These are phyloP conservation scores for Aspergillus nanangensis DNA, from an alignment of 495 filamentous ascomycete genomes.

Conservation along the genomic window DNA sequence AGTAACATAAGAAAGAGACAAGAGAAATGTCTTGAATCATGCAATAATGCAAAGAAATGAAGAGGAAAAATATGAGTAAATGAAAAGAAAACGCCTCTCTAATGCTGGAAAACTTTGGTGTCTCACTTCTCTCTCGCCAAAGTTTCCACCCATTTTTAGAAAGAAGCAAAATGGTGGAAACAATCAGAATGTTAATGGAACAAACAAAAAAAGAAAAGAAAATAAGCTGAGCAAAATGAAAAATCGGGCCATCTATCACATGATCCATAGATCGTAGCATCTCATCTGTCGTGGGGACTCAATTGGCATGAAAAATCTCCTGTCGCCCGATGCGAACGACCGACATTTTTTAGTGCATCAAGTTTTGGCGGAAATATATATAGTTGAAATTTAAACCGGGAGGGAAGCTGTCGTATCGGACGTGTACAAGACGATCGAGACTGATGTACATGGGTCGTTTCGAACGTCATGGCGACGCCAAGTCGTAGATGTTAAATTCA, in stretches of 20 bases:
- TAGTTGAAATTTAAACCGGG: constrained; percentile 4
- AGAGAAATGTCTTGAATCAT: constrained; percentile 18
- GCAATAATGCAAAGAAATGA: constrained; percentile 15
- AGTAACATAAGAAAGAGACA: constrained; percentile 7
- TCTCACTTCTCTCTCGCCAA: constrained; percentile 14
- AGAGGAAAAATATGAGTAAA: constrained; percentile 4
- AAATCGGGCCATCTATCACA: constrained; percentile 39
- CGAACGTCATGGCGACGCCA: constrained; percentile 7
- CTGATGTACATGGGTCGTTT: constrained; percentile 11
- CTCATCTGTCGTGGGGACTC: constrained; percentile 37
- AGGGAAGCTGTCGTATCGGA: constrained; percentile 9
- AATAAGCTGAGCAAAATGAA: constrained; percentile 12
- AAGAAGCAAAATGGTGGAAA: background rate
- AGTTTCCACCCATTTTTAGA: constrained; percentile 6
- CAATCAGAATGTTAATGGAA: constrained; percentile 11
- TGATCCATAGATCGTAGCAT: constrained; percentile 46
- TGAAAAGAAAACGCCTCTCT: constrained; percentile 22
- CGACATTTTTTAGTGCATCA: constrained; percentile 10
- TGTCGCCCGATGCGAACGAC: constrained; percentile 3
- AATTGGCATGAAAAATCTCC: constrained; percentile 20
- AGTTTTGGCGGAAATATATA: constrained; percentile 15
- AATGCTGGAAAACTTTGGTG: constrained; percentile 24
- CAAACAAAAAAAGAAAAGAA: constrained; percentile 15
- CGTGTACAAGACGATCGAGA: constrained; percentile 5
- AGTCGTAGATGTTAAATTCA: background rate